Conservation (phyloP, 2,329 filamentous ascomycete genomes). For the Fusarium abutilonis region DNA sequence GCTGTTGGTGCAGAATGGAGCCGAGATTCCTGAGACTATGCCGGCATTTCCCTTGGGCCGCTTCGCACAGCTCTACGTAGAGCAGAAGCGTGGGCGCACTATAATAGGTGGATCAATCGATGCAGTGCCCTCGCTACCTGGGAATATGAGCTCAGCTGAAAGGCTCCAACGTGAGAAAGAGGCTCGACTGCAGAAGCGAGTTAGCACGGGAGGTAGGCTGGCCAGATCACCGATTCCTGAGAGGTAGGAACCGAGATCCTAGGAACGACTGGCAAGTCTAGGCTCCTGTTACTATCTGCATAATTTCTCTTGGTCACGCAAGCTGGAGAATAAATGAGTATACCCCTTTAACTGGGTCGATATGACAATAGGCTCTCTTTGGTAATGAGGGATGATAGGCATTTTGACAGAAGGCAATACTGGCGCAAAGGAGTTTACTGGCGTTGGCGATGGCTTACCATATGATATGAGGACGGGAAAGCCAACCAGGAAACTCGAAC, state of each 20-base stretch:
- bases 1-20: slow-evolving; percentile 91
- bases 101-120: slow-evolving; percentile 61
- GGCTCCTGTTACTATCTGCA: slow-evolving; percentile 52
- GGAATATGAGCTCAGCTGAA: slow-evolving; percentile 55
- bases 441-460: slow-evolving; percentile 35
- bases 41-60: slow-evolving; percentile 86
- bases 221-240: slow-evolving; percentile 72
- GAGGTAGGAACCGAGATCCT: slow-evolving; percentile 61
- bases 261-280: slow-evolving; percentile 53
- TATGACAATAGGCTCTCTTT: slow-evolving; percentile 32
- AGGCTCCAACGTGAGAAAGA: slow-evolving; percentile 71
- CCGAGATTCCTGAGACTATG: slow-evolving; percentile 78
- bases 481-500: slow-evolving; percentile 12
- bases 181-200: slow-evolving; percentile 77
- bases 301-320: slow-evolving; percentile 44
- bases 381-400: slow-evolving; percentile 34
- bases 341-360: slow-evolving; percentile 8
- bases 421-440: slow-evolving; percentile 42
- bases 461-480: slow-evolving; percentile 10
- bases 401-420: slow-evolving; percentile 38
- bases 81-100: slow-evolving; percentile 72
- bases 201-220: slow-evolving; percentile 79
- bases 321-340: slow-evolving; percentile 34
- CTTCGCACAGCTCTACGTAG: slow-evolving; percentile 84
- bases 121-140: slow-evolving; percentile 69